Conservation (phyloP, 2,329 filamentous ascomycete genomes). For the Clarireedia hainanense region DNA sequence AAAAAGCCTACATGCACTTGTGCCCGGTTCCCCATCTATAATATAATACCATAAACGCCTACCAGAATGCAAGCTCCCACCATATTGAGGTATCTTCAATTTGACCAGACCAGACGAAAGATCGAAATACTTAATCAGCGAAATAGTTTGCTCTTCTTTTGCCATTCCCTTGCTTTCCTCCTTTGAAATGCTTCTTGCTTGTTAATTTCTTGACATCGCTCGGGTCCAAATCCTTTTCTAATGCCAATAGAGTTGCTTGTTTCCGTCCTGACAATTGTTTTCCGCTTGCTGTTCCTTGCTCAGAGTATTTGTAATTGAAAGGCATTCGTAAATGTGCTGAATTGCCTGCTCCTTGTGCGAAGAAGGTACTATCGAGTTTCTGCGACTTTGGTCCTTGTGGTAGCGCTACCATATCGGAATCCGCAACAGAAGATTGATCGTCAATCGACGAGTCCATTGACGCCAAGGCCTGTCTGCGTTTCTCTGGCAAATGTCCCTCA, state of each 20-base stretch:
- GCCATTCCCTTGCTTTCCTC: conserved; percentile 52
- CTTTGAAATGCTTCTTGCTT: conserved; percentile 93
- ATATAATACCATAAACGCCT: conserved; percentile 2
- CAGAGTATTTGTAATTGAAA: conserved; percentile 82
- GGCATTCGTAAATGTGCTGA: conserved; percentile 66
- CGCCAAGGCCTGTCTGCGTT: conserved; percentile 61
- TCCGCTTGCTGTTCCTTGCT: conserved; percentile 58
- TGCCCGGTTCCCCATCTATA: background rate
- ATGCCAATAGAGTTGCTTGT: conserved; percentile 66
- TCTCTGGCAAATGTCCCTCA: conserved; percentile 69
- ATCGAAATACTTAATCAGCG: conserved; percentile 19
- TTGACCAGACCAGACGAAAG: conserved; percentile 7
- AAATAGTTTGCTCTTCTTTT: conserved; percentile 32
- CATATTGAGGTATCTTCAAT: conserved; percentile 8
- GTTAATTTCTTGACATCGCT: conserved; percentile 59
- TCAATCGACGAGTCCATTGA: conserved; percentile 30
- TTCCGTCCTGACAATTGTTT: conserved; percentile 80
- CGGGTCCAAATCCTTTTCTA: conserved; percentile 79
- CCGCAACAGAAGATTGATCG: conserved; percentile 32
- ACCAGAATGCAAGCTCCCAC: background rate
- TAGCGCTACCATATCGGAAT: conserved; percentile 43
- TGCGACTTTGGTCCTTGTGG: conserved; percentile 65
- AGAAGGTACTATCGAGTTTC: conserved; percentile 83
- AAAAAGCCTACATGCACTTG: no score
- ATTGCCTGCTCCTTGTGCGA: conserved; percentile 54